Percentiles rank a stretch among this genome's conserved stretches.
These are phyloP conservation scores for Fusarium paranaense DNA, from an alignment of 2,329 filamentous ascomycete genomes.

Conservation along the genomic window DNA sequence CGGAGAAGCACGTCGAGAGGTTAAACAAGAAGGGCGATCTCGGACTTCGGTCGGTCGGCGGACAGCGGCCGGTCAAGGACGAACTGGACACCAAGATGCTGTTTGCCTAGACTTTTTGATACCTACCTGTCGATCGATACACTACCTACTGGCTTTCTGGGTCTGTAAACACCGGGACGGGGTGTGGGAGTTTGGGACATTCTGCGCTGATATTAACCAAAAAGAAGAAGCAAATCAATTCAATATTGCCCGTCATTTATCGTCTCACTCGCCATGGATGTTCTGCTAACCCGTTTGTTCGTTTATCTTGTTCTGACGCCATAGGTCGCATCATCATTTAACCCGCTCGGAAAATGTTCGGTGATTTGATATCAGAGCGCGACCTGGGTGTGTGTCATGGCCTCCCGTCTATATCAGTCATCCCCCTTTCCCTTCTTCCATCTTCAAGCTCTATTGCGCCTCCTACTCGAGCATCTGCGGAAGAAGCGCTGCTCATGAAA, in stretches of 20 bases:
- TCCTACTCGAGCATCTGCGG: slow-evolving; percentile 36
- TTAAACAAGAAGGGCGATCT: slow-evolving; percentile 80
- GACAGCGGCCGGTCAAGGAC: slow-evolving; percentile 71
- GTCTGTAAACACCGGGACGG: slow-evolving; percentile 37
- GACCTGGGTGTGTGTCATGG: slow-evolving; percentile 22
- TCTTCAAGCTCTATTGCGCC: slow-evolving; percentile 21
- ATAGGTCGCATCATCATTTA: slow-evolving; percentile 41
- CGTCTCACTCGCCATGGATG: background rate
- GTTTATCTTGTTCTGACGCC: slow-evolving; percentile 12
- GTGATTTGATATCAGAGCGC: slow-evolving; percentile 34
- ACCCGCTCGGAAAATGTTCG: slow-evolving; percentile 41
- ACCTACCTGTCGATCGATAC: slow-evolving; percentile 40
- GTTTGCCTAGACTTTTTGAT: slow-evolving; percentile 69
- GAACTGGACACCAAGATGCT: slow-evolving; percentile 81
- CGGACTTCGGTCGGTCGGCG: slow-evolving; percentile 76
- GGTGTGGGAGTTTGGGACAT: slow-evolving; percentile 45
- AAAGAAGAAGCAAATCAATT: slow-evolving; percentile 27
- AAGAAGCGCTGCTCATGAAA: slow-evolving; percentile 28
- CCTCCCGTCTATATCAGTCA: slow-evolving; percentile 17
- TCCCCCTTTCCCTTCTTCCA: slow-evolving; percentile 27
- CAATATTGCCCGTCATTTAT: slow-evolving; percentile 16
- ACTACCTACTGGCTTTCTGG: slow-evolving; percentile 39
- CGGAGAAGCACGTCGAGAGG: slow-evolving; percentile 79
- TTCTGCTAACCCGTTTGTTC: background rate
- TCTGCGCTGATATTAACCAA: slow-evolving; percentile 38